Evolutionary conservation across 495 filamentous ascomycete species (phyloP).

Genomic region (Cairneyella variabilis): DNA sequence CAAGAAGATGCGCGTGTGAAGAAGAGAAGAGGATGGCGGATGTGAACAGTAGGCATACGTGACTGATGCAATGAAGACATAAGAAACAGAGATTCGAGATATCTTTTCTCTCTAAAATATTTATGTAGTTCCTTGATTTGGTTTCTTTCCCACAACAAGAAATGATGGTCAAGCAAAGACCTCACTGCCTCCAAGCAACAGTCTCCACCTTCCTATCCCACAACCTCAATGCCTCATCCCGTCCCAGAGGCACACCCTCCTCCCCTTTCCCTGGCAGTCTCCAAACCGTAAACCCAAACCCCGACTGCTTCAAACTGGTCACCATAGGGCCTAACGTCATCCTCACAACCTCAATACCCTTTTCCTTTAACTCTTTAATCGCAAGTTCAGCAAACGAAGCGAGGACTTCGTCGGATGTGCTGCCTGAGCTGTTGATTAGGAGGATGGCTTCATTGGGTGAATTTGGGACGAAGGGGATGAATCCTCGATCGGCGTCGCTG

Average conservation of each 20-base stretch:
- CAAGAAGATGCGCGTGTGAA: too few species aligned
- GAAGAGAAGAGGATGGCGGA: too few species aligned
- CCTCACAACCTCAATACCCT: slow-evolving; percentile 10
- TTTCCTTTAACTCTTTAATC: slow-evolving; percentile 14
- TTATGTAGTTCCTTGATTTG: too few species aligned
- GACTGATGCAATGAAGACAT: too few species aligned
- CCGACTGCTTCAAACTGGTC: slow-evolving; percentile 22
- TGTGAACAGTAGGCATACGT: too few species aligned
- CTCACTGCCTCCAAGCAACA: slow-evolving; percentile 19
- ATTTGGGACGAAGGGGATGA: slow-evolving; percentile 44
- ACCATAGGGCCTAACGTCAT: slow-evolving; percentile 23
- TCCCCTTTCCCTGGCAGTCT: slow-evolving; percentile 13
- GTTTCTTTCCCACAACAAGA: too few species aligned
- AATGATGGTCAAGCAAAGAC: too few species aligned
- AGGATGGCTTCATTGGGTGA: slow-evolving; percentile 49
- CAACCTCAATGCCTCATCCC: slow-evolving; percentile 15
- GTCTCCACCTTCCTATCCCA: slow-evolving; percentile 20
- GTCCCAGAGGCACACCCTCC: slow-evolving; percentile 4
- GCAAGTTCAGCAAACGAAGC: slow-evolving; percentile 20
- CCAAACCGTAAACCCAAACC: slow-evolving; percentile 22
- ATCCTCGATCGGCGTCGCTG: slow-evolving; percentile 50
- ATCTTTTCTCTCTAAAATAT: too few species aligned
- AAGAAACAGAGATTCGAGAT: too few species aligned
- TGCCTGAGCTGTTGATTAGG: slow-evolving; percentile 59
- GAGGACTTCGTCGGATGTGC: slow-evolving; percentile 41